Evolutionary conservation across 352 stramenopile species (phyloP).

Genomic region (Globisporangium camurandrum): DNA sequence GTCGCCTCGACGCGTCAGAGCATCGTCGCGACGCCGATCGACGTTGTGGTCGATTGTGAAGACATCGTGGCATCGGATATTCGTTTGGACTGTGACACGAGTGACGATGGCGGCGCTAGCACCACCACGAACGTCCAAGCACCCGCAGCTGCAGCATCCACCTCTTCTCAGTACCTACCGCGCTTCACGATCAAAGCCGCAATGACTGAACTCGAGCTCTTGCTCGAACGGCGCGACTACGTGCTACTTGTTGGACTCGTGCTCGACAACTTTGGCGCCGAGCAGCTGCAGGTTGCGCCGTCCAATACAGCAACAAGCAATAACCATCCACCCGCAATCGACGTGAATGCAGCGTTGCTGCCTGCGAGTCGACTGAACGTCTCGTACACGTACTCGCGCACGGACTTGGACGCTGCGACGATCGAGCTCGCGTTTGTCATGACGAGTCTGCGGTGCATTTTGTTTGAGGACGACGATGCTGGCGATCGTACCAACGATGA

Average conservation of each 20-base stretch:
- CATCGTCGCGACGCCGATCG: conserved; percentile 27
- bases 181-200: conserved; percentile 44
- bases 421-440: conserved; percentile 58
- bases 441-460: conserved; percentile 34
- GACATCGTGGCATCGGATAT: conserved; percentile 51
- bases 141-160: no score
- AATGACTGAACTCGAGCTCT: conserved; percentile 21
- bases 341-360: no score
- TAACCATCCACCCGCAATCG: no score
- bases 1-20: conserved; percentile 4
- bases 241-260: conserved; percentile 55
- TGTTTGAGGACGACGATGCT: conserved; percentile 18
- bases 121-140: no score
- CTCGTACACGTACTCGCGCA: conserved; percentile 60
- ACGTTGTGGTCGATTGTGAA: conserved; percentile 57
- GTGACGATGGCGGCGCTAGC: not conserved
- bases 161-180: conserved; percentile 35
- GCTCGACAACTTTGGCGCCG: conserved; percentile 66
- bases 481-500: conserved; percentile 8
- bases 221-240: conserved; percentile 32
- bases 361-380: conserved; percentile 45
- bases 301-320: conserved; percentile 1
- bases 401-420: conserved; percentile 62
- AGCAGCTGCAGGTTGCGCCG: conserved; percentile 27
- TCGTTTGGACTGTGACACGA: conserved; percentile 16